Base-by-base conservation (phyloP, 352 stramenopile genomes). In the Globisporangium lucens region DNA sequence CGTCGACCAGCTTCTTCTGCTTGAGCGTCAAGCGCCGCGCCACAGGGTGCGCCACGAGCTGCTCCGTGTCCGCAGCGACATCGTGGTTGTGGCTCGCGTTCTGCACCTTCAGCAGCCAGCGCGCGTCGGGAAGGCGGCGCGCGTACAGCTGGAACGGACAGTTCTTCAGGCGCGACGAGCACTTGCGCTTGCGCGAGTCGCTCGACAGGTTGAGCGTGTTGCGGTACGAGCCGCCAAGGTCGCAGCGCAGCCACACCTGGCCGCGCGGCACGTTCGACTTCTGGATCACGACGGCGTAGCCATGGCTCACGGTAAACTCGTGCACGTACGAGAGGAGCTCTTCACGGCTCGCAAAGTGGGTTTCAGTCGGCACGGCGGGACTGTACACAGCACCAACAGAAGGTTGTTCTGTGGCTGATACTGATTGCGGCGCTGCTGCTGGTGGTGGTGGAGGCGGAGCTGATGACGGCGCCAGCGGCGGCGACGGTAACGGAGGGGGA, bases 211-310 rank as follows among this genome's bases (percentile, higher is more conserved):
- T 33, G 13, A 64, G 33, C 36, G 60, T 46, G 43, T 36, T 69
- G n/a, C 64, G 59, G 61, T 70, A 69, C 24, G 68, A 60, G 47
- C 76, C 70, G 30, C 77, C 77, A 24, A 85, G 65, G 56, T 85
- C 77, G 35, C 77, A 85, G 56, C 77, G 75, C 41, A 85, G 67
- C 77, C 77, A 85, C 12, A 85, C 56, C 55, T 85, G 77, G 0
- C 77, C 77, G 17, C 77, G 73, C 12, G 77, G 75, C 57, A 82
- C 62, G 41, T 85, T 85, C 24, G 77, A 85, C 59, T 82, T 82
- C 36, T 75, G 69, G 62, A 75, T 85, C 57, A 85, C 77, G 43
- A 80, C 70, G 0, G 75, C 77, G 61, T 75, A 85, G n/a, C 77
- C 77, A 20, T 80, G 65, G 5, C 64, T 46, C n/a, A 82, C 55